Evolutionary conservation across 768 basidiomycete species (phyloP).

Genomic region (Kwoniella mangroviensis): DNA sequence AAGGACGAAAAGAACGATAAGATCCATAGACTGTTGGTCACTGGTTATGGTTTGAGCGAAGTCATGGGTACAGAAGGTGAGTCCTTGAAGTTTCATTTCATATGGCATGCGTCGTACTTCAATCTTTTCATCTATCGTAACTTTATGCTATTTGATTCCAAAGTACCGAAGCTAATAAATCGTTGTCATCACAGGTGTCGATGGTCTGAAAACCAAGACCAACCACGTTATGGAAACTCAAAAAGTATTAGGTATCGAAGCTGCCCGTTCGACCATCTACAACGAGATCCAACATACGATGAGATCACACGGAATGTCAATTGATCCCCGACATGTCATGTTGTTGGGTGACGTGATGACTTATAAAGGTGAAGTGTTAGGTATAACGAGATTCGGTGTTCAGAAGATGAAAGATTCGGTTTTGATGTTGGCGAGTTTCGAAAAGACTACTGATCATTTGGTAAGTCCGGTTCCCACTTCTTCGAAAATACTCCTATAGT

Average conservation of each 20-base stretch:
- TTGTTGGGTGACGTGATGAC: conserved; percentile 97
- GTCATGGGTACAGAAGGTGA: conserved; percentile 96
- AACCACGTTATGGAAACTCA: conserved; percentile 97
- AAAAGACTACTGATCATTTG: conserved; percentile 98
- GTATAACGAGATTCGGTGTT: conserved; percentile 98
- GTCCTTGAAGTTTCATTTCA: conserved; percentile 23
- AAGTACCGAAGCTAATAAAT: not conserved
- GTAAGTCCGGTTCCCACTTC: conserved; percentile 32
- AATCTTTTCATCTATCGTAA: too few relatives aligned
- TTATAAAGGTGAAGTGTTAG: conserved; percentile 98
- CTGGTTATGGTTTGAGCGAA: conserved; percentile 93
- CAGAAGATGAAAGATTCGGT: conserved; percentile 98
- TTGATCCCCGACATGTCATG: conserved; percentile 98
- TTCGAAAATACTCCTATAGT: not conserved
- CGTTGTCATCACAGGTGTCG: conserved; percentile 67
- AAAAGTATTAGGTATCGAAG: conserved; percentile 96
- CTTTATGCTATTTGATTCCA: too few relatives aligned
- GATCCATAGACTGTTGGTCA: conserved; percentile 89
- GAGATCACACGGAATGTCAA: conserved; percentile 95
- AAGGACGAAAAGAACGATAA: conserved; percentile 89
- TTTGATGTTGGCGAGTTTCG: conserved; percentile 97
- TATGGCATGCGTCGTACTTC: too few relatives aligned
- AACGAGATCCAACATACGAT: conserved; percentile 98
- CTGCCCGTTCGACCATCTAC: conserved; percentile 89
- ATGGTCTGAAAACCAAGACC: conserved; percentile 88